Base-by-base conservation (phyloP, 805 yeast genomes). In the Schwanniomyces polymorphus region DNA sequence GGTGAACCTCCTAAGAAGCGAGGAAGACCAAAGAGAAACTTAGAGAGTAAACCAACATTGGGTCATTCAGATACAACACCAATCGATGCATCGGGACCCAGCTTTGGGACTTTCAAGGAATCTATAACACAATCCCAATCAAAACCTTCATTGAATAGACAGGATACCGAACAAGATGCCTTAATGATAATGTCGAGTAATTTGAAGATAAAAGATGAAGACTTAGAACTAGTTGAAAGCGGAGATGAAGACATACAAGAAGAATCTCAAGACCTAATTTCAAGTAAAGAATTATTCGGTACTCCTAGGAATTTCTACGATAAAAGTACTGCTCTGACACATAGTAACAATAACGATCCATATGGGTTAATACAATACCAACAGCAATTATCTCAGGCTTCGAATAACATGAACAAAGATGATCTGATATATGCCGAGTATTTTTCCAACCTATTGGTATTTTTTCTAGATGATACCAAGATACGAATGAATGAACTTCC, bases 381-480 rank as follows among this genome's bases (percentile, higher is more conserved):
- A 60, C 77, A 53, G 55, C 50, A 28, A 27, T 50, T 21, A 7
- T 21, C 27, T 2, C 39, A 37, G 12, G 44, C 52, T n/a, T 49
- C 54, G 6, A 47, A 53, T 29, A 38, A 28, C 23, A 9, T 5
- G 6, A 18, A 41, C 5, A 57, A 57, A 28, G 60, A 58, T 18
- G 64, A 62, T 21, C 50, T 51, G 8, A 47, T 59, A 7, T 72
- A 65, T 46, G 53, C 67, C 17, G 78, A 73, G 6, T 76, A 74
- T 46, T 76, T 71, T 49, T 70, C 72, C 18, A 62, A 68, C 18
- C 59, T 83, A 31, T 65, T 83, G 41, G 70, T 71, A n/a, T 82
- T 72, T 59, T 80, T 83, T 53, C 70, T 80, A 41, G 80, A 75
- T 45, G 84, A 80, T 46, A 60, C 63, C 38, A 67, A 61, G 33